Evolutionary conservation across 169 alveolate species (phyloP).

Genomic region (Eimeria sp.): DNA sequence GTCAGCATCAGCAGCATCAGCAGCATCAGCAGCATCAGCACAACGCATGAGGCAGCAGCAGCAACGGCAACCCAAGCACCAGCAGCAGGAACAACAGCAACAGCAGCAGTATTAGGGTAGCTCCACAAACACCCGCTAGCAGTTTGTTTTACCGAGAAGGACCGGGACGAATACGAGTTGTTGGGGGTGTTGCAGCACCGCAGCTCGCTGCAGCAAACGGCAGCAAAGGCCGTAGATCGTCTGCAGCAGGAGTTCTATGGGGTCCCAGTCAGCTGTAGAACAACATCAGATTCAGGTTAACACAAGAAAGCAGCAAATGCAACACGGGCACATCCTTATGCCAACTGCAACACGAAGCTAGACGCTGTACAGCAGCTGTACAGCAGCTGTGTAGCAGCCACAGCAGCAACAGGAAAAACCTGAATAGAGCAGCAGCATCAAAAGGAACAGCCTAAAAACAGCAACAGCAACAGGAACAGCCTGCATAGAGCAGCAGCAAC

Average conservation of each 20-base stretch:
- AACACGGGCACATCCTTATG: not conserved
- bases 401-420: not conserved
- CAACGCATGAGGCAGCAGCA: not conserved
- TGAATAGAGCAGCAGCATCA: not conserved
- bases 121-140: not conserved
- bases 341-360: not conserved
- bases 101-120: not conserved
- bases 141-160: conserved; percentile 6
- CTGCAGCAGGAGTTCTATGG: not conserved
- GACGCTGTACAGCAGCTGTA: not conserved
- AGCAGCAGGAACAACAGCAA: not conserved
- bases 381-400: not conserved
- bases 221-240: conserved; percentile 14
- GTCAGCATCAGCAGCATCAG: not conserved
- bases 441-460: not conserved
- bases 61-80: not conserved
- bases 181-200: conserved; percentile 20
- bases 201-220: not conserved
- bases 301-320: not conserved
- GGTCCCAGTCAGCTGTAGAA: conserved; percentile 16
- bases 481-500: not conserved
- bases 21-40: not conserved
- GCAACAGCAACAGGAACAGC: not conserved
- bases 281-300: not conserved
- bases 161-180: conserved; percentile 16